Conservation (phyloP, 768 basidiomycete genomes). For the Suillus fuscotomentosus region DNA sequence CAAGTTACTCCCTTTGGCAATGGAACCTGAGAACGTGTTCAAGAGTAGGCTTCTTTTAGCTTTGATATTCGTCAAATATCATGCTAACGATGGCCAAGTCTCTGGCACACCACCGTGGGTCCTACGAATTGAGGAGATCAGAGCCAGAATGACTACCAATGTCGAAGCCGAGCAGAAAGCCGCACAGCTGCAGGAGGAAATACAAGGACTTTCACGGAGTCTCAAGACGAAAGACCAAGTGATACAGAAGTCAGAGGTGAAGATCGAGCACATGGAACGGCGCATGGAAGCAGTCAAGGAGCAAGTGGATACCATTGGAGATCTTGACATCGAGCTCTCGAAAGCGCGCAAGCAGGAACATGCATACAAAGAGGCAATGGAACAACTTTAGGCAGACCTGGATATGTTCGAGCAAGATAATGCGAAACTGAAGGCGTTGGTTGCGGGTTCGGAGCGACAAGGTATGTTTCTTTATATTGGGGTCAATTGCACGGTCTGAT, state of each 20-base stretch:
- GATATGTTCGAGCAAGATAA: slow-evolving; percentile 88
- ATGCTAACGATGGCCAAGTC: slow-evolving; percentile 39
- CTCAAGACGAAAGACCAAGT: slow-evolving; percentile 87
- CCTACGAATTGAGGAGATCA: slow-evolving; percentile 76
- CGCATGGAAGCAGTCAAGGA: slow-evolving; percentile 89
- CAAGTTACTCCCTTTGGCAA: slow-evolving; percentile 64
- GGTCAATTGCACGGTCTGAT: not conserved
- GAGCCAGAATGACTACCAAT: slow-evolving; percentile 79
- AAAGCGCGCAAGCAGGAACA: slow-evolving; percentile 87
- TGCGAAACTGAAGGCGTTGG: slow-evolving; percentile 69
- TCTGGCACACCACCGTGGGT: slow-evolving; percentile 85
- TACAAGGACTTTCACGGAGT: slow-evolving; percentile 81
- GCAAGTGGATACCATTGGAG: slow-evolving; percentile 79
- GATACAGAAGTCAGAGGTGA: slow-evolving; percentile 85
- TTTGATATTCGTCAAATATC: not conserved
- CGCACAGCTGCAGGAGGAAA: slow-evolving; percentile 82
- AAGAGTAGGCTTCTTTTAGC: slow-evolving; percentile 54
- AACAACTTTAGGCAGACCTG: slow-evolving; percentile 86
- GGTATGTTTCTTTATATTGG: slow-evolving; percentile 40
- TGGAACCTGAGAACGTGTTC: slow-evolving; percentile 75
- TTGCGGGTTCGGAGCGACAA: slow-evolving; percentile 68
- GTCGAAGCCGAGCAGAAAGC: slow-evolving; percentile 91
- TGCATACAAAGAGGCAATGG: slow-evolving; percentile 91
- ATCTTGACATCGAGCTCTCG: slow-evolving; percentile 76
- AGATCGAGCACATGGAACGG: slow-evolving; percentile 94